Base-by-base conservation (phyloP, 2,329 filamentous ascomycete species). In the Dothideomycetes sp. region DNA sequence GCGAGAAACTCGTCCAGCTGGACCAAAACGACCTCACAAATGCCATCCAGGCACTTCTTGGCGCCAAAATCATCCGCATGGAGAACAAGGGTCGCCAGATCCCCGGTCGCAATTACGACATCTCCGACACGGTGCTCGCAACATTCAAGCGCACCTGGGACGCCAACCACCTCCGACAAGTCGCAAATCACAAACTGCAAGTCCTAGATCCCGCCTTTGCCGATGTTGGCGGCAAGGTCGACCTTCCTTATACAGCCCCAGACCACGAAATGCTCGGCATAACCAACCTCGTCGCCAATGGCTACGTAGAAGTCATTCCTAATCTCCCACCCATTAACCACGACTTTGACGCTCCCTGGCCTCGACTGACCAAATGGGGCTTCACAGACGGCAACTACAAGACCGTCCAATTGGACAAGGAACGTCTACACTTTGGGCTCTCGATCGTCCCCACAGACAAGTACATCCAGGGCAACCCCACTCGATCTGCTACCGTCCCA, bases 351-450 rank as follows among this genome's bases (percentile, higher is more conserved):
- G 59, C 59, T 3, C 58, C 62, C 0, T 51, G 53, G 10, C 64
- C 64, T 12, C 57, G 58, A 24, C 47, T 69, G 17, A 66, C 61
- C 4, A 77, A 78, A 2, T 79, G 82, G 53, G 82, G 83, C 1
- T 81, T 86, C 51, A 72, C 75, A 38, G 79, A 79, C 5, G 75
- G 75, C 12, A 77, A 81, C 47, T 87, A 87, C 57, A 76, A 83
- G 51, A 80, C 77, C 16, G 70, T 80, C 40, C 75, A 75, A 42
- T 78, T 80, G 45, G 73, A 81, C 27, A 79, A 80, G 48, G 68
- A 68, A 24, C 75, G 76, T 49, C 70, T 84, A 36, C 72, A 75
- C 47, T 85, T 84, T 57, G 66, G 70, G 8, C 63, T 85, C 27
- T 66, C 73, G 32, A 66, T 78, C 15, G 59, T 66, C 1, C 77